phyloP scores from a whole-genome alignment of 208 protist genomes.

The Balamuthia mandrillaris region DNA sequence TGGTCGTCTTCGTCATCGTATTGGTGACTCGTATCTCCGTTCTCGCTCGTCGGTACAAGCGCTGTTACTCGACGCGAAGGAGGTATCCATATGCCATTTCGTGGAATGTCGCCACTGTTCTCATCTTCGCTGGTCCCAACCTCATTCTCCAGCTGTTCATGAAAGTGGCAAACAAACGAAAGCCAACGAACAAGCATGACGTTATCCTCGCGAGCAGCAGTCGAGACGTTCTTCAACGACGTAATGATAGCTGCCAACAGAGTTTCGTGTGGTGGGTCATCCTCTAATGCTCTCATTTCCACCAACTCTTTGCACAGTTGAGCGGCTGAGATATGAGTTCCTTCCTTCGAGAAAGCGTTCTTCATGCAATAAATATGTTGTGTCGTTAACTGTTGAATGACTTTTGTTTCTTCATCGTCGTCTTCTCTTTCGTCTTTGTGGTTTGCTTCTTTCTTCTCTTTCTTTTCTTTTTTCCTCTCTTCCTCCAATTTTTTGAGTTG shows the following conservation, averaged over 20 bases:
- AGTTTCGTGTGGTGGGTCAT: not conserved
- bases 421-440: not conserved
- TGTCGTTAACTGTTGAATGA: not conserved
- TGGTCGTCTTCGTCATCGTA: not conserved
- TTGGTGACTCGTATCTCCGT: too few species aligned
- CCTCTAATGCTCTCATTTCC: not conserved
- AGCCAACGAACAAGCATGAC: not conserved
- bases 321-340: not conserved
- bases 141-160: not conserved
- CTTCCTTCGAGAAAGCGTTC: not conserved
- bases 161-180: not conserved
- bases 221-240: not conserved
- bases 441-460: not conserved
- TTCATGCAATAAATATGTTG: not conserved
- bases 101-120: conserved; percentile 2
- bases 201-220: not conserved
- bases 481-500: not conserved
- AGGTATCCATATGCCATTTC: not conserved
- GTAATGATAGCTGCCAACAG: not conserved
- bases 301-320: not conserved
- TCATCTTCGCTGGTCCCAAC: not conserved
- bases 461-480: not conserved
- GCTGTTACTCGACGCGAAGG: not conserved
- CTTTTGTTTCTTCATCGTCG: not conserved
- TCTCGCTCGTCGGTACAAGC: too few species aligned